Evolutionary conservation across 1,139 yeast species (phyloP).

Genomic region (Protomyces inundatus): DNA sequence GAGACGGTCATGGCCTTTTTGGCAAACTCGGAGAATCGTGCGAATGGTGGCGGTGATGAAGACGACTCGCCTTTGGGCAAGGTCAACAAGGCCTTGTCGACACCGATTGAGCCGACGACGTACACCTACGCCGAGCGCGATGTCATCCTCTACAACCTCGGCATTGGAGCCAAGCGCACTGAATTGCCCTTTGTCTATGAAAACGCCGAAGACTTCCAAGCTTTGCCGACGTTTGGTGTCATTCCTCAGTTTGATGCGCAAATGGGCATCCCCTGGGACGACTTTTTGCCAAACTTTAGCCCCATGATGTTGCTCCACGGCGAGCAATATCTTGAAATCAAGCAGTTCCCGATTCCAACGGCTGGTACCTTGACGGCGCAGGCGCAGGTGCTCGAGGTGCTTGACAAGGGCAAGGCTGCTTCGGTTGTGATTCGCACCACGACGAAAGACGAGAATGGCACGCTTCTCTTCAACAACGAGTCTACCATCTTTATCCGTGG

Average conservation of each 20-base stretch:
- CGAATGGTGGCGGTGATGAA: conserved; percentile 48
- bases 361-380: conserved; percentile 56
- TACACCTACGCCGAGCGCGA: conserved; percentile 61
- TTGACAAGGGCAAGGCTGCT: conserved; percentile 87
- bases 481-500: conserved; percentile 84
- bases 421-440: conserved; percentile 70
- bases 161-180: conserved; percentile 75
- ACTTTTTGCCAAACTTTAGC: conserved; percentile 71
- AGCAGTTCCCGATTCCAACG: conserved; percentile 75
- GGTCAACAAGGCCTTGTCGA: conserved; percentile 31
- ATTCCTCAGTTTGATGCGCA: conserved; percentile 63
- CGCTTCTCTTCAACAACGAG: conserved; percentile 69
- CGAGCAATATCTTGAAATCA: conserved; percentile 82
- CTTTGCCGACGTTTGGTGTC: conserved; percentile 88
- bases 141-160: conserved; percentile 78
- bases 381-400: conserved; percentile 62
- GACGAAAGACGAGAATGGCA: conserved; percentile 68
- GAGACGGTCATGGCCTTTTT: conserved; percentile 78
- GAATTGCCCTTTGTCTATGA: conserved; percentile 81
- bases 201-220: conserved; percentile 70
- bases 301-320: conserved; percentile 90
- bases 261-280: conserved; percentile 51
- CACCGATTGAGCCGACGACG: conserved; percentile 41
- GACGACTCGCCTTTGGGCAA: conserved; percentile 42
- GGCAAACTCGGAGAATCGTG: conserved; percentile 51